Evolutionary conservation across 495 filamentous ascomycete species (phyloP), one percentile per base, ranked within the genome.

Genomic region (Hypoxylon rickii): DNA sequence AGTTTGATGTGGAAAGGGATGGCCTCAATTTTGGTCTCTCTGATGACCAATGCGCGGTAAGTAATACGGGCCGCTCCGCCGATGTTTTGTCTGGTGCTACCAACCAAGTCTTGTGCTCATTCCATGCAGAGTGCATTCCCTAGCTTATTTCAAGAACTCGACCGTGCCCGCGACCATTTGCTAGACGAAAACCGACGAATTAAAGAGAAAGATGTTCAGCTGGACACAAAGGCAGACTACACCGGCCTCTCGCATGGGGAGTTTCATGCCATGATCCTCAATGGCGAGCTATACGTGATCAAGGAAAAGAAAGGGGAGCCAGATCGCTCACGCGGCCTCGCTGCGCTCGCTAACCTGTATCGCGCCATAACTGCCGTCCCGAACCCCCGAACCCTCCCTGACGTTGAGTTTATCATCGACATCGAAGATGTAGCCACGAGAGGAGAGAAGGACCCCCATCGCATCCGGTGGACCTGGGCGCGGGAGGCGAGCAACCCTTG

Each of bases 351-450:
- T 10, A 62, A 24, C 20, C 18, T 62, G 37, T 52, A 79, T 53
- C 73, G 77, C 17, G 70, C 77, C 39, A 62, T 80, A 22, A 59
- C 68, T n/a, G 65, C 77, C 31, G 63, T 76, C 7, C 76, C 67
- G 2, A 64, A 73, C 43, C 70, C 68, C 0, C 65, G 58, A 31
- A 47, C 51, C 21, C 58, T 83, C 19, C 83, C 79, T 3, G 79
- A 87, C 49, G 76, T 85, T 62, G 83, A 87, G 60, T 88, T 89
- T 61, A 69, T 80, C 7, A 77, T 89, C 55, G 75, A 70, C 26
- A 74, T 81, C 36, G 77, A 82, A 52, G 83, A 86, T 52, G 74
- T 78, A 38, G 69, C 77, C 0, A 57, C 42, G 6, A 42, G 46
- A 17, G 52, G 58, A 16, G 58, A 61, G 32, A 61, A 70, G 34